phyloP scores from a whole-genome alignment of 345 rosid species.

The Gossypium australe region DNA sequence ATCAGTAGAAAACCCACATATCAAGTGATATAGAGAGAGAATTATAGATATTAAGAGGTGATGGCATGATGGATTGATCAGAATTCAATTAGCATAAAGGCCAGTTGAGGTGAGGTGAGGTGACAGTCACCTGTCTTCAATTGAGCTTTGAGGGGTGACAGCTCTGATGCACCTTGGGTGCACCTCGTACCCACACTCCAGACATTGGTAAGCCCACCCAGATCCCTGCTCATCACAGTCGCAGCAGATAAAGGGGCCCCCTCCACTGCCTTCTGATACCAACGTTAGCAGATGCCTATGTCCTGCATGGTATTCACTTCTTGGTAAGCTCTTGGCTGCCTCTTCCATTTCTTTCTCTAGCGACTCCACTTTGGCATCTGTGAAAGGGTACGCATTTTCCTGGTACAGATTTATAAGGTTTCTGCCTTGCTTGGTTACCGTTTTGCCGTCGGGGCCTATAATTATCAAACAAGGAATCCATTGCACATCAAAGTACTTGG shows the following conservation, averaged over 20 bases:
- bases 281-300: conserved; percentile 50
- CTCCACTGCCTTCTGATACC: conserved; percentile 52
- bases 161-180: conserved; percentile 50
- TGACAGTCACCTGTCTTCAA: background rate
- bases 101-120: background rate
- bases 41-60: no score
- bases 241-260: conserved; percentile 61
- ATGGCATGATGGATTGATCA: background rate
- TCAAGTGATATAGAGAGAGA: no score
- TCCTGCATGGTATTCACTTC: conserved; percentile 34
- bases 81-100: background rate
- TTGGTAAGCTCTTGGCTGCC: conserved; percentile 41
- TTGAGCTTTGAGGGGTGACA: conserved; percentile 6
- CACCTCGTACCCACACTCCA: conserved; percentile 68
- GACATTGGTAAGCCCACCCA: conserved; percentile 64
- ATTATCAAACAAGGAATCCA: conserved; percentile 51
- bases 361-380: conserved; percentile 31
- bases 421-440: conserved; percentile 47
- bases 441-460: conserved; percentile 58
- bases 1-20: background rate
- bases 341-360: conserved; percentile 47
- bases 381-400: conserved; percentile 54
- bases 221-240: conserved; percentile 59
- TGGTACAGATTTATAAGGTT: conserved; percentile 43
- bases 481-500: conserved; percentile 42